Conservation (phyloP, 148 eudicot genomes). For the Arbutus unedo region DNA sequence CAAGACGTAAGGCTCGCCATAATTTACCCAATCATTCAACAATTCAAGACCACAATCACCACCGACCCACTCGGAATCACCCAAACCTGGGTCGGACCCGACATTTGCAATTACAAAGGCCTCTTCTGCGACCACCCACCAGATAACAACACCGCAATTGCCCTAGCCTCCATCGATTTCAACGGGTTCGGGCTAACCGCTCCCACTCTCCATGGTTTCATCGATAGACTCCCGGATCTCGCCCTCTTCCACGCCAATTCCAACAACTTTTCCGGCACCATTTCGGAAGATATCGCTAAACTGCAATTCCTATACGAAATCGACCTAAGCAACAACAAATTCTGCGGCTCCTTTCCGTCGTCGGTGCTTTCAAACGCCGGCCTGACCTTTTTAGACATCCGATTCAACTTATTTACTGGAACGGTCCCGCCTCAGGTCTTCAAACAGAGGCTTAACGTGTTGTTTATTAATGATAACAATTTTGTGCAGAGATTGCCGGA, state of each 20-base stretch:
- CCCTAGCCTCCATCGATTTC: too few relatives aligned
- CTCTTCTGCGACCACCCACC: too few relatives aligned
- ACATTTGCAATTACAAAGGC: too few relatives aligned
- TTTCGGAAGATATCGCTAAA: slow-evolving; percentile 50
- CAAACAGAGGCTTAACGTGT: slow-evolving; percentile 25
- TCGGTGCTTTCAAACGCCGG: slow-evolving; percentile 21
- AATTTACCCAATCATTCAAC: too few relatives aligned
- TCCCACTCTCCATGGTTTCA: slow-evolving; percentile 43
- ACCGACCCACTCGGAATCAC: too few relatives aligned
- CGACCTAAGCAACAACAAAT: slow-evolving; percentile 43
- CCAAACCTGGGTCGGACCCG: too few relatives aligned
- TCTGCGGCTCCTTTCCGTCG: slow-evolving; percentile 31
- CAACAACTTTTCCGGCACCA: slow-evolving; percentile 56
- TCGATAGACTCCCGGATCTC: slow-evolving; percentile 70
- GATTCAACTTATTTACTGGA: slow-evolving; percentile 40
- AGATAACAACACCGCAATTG: too few relatives aligned
- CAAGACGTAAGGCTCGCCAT: too few relatives aligned
- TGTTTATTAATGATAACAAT: slow-evolving; percentile 48
- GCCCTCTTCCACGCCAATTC: slow-evolving; percentile 88
- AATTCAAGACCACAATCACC: too few relatives aligned
- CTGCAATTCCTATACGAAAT: slow-evolving; percentile 50
- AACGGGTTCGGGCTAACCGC: too few relatives aligned
- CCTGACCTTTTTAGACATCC: slow-evolving; percentile 38
- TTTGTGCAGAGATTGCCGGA: slow-evolving; percentile 27
- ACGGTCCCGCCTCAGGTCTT: slow-evolving; percentile 36